phyloP scores from a whole-genome alignment of 441 rosid genomes.

The Pelargonium myrrhifolium region DNA sequence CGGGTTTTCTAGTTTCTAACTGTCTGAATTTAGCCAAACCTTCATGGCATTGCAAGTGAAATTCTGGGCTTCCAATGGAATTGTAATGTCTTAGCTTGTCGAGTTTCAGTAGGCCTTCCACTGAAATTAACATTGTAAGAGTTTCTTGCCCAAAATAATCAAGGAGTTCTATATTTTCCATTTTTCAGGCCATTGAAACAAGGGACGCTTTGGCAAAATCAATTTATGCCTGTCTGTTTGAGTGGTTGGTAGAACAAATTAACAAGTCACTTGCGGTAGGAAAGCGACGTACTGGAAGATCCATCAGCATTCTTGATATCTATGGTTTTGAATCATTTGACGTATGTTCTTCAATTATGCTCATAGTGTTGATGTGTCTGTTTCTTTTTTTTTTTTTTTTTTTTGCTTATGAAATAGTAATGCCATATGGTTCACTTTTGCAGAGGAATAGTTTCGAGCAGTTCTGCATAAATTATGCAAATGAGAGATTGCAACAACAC shows the following conservation, averaged over 20 bases:
- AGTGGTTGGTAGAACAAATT: slow-evolving; percentile 96
- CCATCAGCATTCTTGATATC: slow-evolving; percentile 98
- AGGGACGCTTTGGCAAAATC: slow-evolving; percentile 98
- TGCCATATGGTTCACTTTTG: slow-evolving; percentile 22
- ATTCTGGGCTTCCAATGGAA: not conserved
- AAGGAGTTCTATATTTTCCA: slow-evolving; percentile 15
- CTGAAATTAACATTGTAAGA: slow-evolving; percentile 8
- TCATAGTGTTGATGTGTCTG: slow-evolving; percentile 1
- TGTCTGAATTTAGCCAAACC: not conserved
- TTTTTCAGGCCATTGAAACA: slow-evolving; percentile 79
- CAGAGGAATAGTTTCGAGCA: slow-evolving; percentile 99
- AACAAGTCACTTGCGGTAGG: slow-evolving; percentile 97
- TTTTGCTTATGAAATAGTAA: slow-evolving; percentile 19
- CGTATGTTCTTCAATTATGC: slow-evolving; percentile 38
- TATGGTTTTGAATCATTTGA: slow-evolving; percentile 99
- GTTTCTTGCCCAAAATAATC: slow-evolving; percentile 1
- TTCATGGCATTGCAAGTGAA: not conserved
- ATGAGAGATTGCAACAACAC: slow-evolving; percentile 98
- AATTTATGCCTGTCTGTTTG: slow-evolving; percentile 81
- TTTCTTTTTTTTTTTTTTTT: slow-evolving; percentile 12
- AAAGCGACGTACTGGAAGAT: slow-evolving; percentile 88
- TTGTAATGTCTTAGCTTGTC: not conserved
- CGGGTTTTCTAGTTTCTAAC: not conserved
- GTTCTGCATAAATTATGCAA: slow-evolving; percentile 97
- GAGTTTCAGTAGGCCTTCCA: not conserved